Percentiles rank a stretch among this genome's conserved stretches.
Evolutionary conservation across 2,329 filamentous ascomycete genomes (phyloP).

Genomic region (Venturia aucupariae): DNA sequence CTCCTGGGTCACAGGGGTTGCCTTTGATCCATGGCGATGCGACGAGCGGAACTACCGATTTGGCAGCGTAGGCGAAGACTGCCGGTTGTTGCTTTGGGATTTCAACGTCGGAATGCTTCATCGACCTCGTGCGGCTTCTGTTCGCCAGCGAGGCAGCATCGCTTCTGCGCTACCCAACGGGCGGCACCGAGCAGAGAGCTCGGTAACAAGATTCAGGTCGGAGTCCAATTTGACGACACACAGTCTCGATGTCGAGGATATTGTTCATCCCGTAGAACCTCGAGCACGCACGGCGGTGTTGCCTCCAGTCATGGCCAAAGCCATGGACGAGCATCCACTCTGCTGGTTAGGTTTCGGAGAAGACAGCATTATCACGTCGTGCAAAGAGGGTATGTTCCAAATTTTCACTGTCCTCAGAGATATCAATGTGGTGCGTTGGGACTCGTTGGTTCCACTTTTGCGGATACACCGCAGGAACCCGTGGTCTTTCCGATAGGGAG

Average conservation of each 20-base stretch:
- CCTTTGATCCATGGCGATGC: slow-evolving; percentile 95
- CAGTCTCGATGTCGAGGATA: slow-evolving; percentile 43
- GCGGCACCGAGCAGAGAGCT: slow-evolving; percentile 51
- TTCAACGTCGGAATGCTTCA: slow-evolving; percentile 96
- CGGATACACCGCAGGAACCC: not conserved
- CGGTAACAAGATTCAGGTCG: slow-evolving; percentile 46
- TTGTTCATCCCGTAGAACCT: slow-evolving; percentile 77
- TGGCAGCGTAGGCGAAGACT: slow-evolving; percentile 91
- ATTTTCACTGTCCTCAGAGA: slow-evolving; percentile 1
- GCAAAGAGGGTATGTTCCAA: slow-evolving; percentile 55
- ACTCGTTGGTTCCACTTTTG: not conserved
- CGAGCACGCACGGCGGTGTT: slow-evolving; percentile 73
- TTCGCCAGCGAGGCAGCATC: slow-evolving; percentile 47
- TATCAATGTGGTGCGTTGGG: not conserved
- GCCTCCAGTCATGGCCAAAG: slow-evolving; percentile 72
- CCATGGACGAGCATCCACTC: slow-evolving; percentile 71
- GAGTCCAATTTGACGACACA: slow-evolving; percentile 2
- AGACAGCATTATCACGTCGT: slow-evolving; percentile 85
- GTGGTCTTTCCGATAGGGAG: not conserved
- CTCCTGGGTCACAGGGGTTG: slow-evolving; percentile 88
- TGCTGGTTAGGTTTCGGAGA: slow-evolving; percentile 92
- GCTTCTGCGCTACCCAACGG: slow-evolving; percentile 44
- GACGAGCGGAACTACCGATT: slow-evolving; percentile 94
- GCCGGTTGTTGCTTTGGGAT: slow-evolving; percentile 86
- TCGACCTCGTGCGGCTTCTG: slow-evolving; percentile 66